These are phyloP conservation scores for Uronychia binucleata DNA, from an alignment of 73 alveolate species.

Conservation along the genomic window DNA sequence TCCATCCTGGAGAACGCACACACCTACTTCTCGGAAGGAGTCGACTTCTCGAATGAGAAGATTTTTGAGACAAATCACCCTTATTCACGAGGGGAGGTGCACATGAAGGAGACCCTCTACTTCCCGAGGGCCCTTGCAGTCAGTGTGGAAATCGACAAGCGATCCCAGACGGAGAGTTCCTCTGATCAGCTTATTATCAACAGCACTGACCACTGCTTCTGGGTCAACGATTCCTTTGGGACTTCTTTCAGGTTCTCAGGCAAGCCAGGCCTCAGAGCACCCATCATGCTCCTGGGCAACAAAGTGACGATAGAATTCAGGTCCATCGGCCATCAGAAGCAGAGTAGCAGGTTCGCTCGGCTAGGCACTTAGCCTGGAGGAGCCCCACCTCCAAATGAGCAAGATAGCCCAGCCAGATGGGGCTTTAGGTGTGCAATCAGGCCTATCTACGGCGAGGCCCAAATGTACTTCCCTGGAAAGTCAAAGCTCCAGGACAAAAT, in stretches of 20 bases:
- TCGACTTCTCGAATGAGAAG: slow-evolving; percentile 79
- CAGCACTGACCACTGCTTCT: slow-evolving; percentile 44
- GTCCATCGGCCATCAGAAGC: slow-evolving; percentile 54
- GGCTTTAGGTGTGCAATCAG: slow-evolving; percentile 76
- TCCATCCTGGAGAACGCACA: slow-evolving; percentile 23
- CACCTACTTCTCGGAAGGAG: slow-evolving; percentile 67
- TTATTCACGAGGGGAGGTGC: slow-evolving; percentile 80
- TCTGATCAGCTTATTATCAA: slow-evolving; percentile 56
- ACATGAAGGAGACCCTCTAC: slow-evolving; percentile 59
- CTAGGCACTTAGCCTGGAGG: slow-evolving; percentile 54
- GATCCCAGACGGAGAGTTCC: slow-evolving; percentile 76
- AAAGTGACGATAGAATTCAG: slow-evolving; percentile 76
- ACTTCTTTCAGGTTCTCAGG: slow-evolving; percentile 71
- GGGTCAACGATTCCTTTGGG: slow-evolving; percentile 80
- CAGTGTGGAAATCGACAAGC: slow-evolving; percentile 73
- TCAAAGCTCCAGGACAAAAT: neutral
- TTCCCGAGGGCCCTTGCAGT: slow-evolving; percentile 91
- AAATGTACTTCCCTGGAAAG: neutral
- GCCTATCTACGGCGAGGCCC: slow-evolving; percentile 74
- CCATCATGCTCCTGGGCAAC: slow-evolving; percentile 73
- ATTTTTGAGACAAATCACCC: slow-evolving; percentile 94
- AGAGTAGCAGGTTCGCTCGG: slow-evolving; percentile 33
- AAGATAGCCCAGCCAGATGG: slow-evolving; percentile 60
- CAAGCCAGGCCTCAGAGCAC: slow-evolving; percentile 59
- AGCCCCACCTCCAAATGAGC: neutral